phyloP scores from a whole-genome alignment of 176 grass and related monocot genomes.

The Rhynchospora breviuscula region DNA sequence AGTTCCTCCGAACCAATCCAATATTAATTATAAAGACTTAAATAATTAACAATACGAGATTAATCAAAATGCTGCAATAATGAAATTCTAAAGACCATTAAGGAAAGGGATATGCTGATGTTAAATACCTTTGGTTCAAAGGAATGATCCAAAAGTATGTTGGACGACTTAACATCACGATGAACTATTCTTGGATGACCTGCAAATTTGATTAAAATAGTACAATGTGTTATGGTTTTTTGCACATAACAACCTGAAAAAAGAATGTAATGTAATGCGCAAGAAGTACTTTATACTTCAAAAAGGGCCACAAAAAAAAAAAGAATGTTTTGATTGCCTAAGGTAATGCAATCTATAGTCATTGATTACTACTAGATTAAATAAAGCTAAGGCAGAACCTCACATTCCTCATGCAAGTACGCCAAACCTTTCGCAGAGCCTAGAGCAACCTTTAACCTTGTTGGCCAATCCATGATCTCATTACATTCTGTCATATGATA shows the following conservation, averaged over 20 bases:
- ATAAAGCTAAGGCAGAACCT: background rate
- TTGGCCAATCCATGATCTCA: conserved; percentile 29
- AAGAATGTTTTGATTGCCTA: background rate
- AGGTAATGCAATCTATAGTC: too few species aligned
- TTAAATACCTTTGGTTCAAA: conserved; percentile 35
- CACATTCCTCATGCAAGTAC: conserved; percentile 40
- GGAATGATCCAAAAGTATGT: conserved; percentile 37
- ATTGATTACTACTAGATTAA: background rate
- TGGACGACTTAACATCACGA: conserved; percentile 33
- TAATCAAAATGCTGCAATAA: background rate
- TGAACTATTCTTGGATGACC: conserved; percentile 38
- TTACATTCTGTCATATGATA: conserved; percentile 13
- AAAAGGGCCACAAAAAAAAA: background rate
- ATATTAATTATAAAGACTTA: background rate
- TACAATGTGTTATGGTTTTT: background rate
- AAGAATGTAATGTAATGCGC: background rate
- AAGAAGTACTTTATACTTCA: background rate
- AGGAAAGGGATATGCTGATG: background rate
- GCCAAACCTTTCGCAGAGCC: conserved; percentile 33
- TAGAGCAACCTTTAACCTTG: conserved; percentile 28
- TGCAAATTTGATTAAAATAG: conserved; percentile 10
- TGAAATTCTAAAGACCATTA: background rate
- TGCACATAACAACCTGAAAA: background rate
- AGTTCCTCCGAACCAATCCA: background rate
- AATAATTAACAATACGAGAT: background rate